Conservation (phyloP, 1,139 yeast genomes). For the Citeromyces siamensis region DNA sequence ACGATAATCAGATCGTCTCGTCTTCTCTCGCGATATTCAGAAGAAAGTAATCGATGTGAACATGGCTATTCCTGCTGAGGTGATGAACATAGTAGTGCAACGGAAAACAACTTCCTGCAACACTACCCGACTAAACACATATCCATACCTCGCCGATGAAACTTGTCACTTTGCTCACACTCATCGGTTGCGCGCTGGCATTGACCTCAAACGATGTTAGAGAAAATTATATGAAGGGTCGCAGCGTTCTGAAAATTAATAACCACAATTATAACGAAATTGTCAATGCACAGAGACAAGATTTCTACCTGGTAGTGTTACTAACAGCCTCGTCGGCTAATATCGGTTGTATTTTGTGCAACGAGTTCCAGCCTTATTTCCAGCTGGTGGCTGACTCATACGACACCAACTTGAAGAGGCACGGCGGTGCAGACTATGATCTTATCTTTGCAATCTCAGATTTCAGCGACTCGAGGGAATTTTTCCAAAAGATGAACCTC, state of each 20-base stretch:
- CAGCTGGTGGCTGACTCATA: constrained; percentile 51
- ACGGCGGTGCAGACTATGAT: constrained; percentile 25
- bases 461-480: constrained; percentile 38
- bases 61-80: no score
- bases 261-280: constrained; percentile 49
- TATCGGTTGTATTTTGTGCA: constrained; percentile 71
- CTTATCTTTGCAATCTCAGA: constrained; percentile 70
- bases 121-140: neutral
- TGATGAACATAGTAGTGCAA: no score
- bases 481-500: constrained; percentile 44
- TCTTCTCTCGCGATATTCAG: no score
- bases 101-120: no score
- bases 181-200: constrained; percentile 7
- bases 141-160: constrained; percentile 1
- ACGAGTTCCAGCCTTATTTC: constrained; percentile 56
- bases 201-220: constrained; percentile 11
- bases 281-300: constrained; percentile 54
- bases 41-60: no score
- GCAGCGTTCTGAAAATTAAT: constrained; percentile 29
- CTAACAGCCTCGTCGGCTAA: constrained; percentile 66
- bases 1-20: no score
- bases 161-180: neutral
- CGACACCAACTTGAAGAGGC: constrained; percentile 27
- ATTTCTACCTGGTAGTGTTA: constrained; percentile 51
- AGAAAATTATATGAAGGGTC: constrained; percentile 6